These are phyloP conservation scores for Kondoa subrosea DNA, from an alignment of 768 basidiomycete species.

Conservation along the genomic window DNA sequence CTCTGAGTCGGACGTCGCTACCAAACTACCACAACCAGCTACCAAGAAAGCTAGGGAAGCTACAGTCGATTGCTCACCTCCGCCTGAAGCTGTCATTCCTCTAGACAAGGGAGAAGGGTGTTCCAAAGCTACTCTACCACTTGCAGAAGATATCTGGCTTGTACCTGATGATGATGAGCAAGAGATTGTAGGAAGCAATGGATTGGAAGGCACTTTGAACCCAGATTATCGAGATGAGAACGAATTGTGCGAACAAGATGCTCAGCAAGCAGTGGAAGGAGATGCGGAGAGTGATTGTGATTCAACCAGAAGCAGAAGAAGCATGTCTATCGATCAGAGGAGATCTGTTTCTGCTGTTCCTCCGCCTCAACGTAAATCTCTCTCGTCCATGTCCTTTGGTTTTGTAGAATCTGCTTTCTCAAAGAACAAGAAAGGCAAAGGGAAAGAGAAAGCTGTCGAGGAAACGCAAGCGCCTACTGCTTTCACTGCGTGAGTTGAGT, in stretches of 20 bases:
- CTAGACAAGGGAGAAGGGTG: neutral
- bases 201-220: slow-evolving; percentile 3
- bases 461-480: slow-evolving; percentile 32
- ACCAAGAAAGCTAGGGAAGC: neutral
- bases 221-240: slow-evolving; percentile 3
- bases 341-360: neutral
- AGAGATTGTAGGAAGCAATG: neutral
- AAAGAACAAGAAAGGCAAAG: neutral
- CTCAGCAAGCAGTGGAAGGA: neutral
- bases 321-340: neutral
- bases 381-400: neutral
- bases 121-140: neutral
- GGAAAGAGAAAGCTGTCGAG: neutral
- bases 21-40: neutral
- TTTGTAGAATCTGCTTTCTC: neutral
- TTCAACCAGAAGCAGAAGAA: neutral
- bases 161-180: slow-evolving; percentile 33
- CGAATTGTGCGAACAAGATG: neutral
- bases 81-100: neutral
- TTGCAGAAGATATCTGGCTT: neutral
- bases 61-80: neutral
- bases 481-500: slow-evolving; percentile 65
- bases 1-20: neutral
- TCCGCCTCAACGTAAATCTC: neutral
- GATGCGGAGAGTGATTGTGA: neutral